A percentile compares a stretch with the other conserved stretches of the same genome.
Evolutionary conservation across 2,329 filamentous ascomycete genomes (phyloP).

Genomic region (Colletotrichum abscissum): DNA sequence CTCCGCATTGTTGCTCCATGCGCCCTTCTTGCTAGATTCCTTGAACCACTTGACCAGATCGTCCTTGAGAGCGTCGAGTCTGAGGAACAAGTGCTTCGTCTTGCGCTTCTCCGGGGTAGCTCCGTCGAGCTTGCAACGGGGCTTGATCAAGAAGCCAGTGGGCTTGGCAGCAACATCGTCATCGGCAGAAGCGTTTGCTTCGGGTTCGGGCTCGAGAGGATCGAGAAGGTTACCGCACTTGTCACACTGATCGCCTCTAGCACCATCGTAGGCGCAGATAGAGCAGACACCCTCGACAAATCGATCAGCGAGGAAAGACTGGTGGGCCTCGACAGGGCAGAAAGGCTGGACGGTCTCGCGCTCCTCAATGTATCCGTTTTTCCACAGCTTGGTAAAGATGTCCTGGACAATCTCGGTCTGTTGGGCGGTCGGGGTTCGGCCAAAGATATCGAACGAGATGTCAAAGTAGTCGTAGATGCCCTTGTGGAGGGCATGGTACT

Average conservation of each 20-base stretch:
- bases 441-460: slow-evolving; percentile 94
- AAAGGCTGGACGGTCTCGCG: slow-evolving; percentile 89
- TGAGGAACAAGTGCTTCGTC: slow-evolving; percentile 93
- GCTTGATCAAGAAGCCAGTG: slow-evolving; percentile 75
- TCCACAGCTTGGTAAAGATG: slow-evolving; percentile 87
- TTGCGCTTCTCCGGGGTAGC: slow-evolving; percentile 81
- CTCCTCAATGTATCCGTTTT: slow-evolving; percentile 91
- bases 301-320: slow-evolving; percentile 84
- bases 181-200: slow-evolving; percentile 42
- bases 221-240: slow-evolving; percentile 79
- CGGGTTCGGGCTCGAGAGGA: slow-evolving; percentile 68
- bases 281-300: slow-evolving; percentile 86
- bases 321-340: slow-evolving; percentile 76
- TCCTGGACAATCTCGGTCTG: slow-evolving; percentile 95
- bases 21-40: slow-evolving; percentile 77
- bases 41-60: slow-evolving; percentile 83
- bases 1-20: slow-evolving; percentile 80
- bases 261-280: slow-evolving; percentile 77
- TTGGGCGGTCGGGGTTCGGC: slow-evolving; percentile 86
- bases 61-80: slow-evolving; percentile 83
- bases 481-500: slow-evolving; percentile 91
- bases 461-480: slow-evolving; percentile 97
- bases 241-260: slow-evolving; percentile 74
- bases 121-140: slow-evolving; percentile 91
- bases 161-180: slow-evolving; percentile 46